Percentiles rank a stretch among this genome's conserved stretches.
These are phyloP conservation scores for Rutstroemia sp. DNA, from an alignment of 2,329 filamentous ascomycete genomes.

Conservation along the genomic window DNA sequence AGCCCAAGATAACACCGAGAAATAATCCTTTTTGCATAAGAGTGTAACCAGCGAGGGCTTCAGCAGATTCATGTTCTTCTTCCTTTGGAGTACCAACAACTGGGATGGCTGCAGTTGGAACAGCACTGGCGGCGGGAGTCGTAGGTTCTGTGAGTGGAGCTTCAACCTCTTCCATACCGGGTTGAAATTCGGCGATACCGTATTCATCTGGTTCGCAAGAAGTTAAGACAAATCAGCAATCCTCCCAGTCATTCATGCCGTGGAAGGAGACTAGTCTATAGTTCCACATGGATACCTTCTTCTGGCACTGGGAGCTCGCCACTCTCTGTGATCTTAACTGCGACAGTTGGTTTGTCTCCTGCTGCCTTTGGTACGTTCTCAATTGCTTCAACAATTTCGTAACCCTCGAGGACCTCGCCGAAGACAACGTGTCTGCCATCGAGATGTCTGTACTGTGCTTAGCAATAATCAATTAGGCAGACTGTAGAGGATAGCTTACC, in stretches of 20 bases:
- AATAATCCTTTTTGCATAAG: constrained; percentile 44
- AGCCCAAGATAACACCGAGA: constrained; percentile 41
- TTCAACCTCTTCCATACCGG: constrained; percentile 24
- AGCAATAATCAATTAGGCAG: constrained; percentile 7
- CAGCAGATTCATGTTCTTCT: neutral
- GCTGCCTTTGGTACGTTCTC: constrained; percentile 59
- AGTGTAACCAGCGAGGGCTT: constrained; percentile 32
- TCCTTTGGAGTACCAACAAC: constrained; percentile 9
- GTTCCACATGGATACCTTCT: constrained; percentile 91
- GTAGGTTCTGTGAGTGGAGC: constrained; percentile 14
- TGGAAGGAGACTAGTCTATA: constrained; percentile 47
- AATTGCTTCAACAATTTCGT: constrained; percentile 72
- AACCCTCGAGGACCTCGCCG: constrained; percentile 81
- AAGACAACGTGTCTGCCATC: constrained; percentile 83
- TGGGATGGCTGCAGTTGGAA: constrained; percentile 16
- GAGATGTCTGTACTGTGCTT: constrained; percentile 53
- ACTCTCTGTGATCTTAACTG: constrained; percentile 73
- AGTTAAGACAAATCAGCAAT: constrained; percentile 27
- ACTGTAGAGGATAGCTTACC: constrained; percentile 35
- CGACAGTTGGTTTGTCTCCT: constrained; percentile 61
- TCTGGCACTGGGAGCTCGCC: constrained; percentile 75
- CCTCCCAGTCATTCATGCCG: constrained; percentile 16
- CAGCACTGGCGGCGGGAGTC: constrained; percentile 4
- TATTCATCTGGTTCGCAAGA: constrained; percentile 21
- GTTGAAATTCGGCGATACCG: constrained; percentile 27